Evolutionary conservation across 192 early-diverging fungal genomes (phyloP).

Genomic region (Backusella westeae): DNA sequence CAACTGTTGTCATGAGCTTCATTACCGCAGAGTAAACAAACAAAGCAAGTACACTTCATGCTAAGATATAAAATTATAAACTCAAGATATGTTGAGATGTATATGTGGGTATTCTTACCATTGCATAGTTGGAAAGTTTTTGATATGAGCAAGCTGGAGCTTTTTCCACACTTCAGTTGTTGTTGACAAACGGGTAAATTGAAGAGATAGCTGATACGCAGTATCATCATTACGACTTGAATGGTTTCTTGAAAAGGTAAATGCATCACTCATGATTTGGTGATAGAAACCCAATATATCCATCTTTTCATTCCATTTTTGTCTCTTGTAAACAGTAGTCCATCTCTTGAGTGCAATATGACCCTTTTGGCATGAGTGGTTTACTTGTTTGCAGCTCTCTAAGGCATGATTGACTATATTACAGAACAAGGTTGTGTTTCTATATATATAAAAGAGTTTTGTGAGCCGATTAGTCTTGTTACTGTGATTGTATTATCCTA

Average conservation of each 20-base stretch:
- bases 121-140: conserved; percentile 42
- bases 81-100: background rate
- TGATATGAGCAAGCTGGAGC: conserved; percentile 55
- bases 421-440: background rate
- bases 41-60: background rate
- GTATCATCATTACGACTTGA: background rate
- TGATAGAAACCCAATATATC: background rate
- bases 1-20: background rate
- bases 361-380: background rate
- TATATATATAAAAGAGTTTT: background rate
- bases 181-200: conserved; percentile 2
- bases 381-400: background rate
- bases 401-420: background rate
- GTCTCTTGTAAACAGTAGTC: background rate
- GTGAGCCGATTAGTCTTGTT: background rate
- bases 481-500: background rate
- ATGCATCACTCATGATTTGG: background rate
- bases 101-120: conserved; percentile 35
- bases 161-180: conserved; percentile 50
- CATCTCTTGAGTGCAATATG: background rate
- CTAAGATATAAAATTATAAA: background rate
- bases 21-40: conserved; percentile 5
- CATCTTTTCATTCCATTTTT: conserved; percentile 1
- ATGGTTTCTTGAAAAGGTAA: background rate
- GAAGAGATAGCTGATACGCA: background rate